Evolutionary conservation across 2,329 filamentous ascomycete species (phyloP).

Genomic region (Botrytis sinoallii): DNA sequence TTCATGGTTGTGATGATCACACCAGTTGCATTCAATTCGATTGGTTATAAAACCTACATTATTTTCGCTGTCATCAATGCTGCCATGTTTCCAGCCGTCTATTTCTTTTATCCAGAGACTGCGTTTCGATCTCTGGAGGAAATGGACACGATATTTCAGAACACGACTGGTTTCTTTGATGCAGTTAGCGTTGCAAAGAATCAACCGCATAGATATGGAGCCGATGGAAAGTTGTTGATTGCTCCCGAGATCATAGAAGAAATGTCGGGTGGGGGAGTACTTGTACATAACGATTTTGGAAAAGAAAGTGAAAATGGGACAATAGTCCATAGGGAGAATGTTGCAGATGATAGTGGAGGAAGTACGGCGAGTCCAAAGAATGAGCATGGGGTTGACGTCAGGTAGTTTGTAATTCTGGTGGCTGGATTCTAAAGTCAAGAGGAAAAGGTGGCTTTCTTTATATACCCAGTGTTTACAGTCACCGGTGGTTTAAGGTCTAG

Average conservation of each 20-base stretch:
- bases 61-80: constrained; percentile 48
- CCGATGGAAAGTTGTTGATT: constrained; percentile 9
- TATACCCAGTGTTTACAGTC: constrained; percentile 1
- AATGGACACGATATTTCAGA: constrained; percentile 12
- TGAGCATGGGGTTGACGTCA: not conserved
- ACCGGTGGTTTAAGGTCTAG: not conserved
- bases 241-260: not conserved
- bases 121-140: constrained; percentile 14
- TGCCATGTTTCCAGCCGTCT: constrained; percentile 41
- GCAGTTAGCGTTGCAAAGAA: constrained; percentile 7
- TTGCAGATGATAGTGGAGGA: not conserved
- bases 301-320: not conserved
- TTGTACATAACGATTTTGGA: not conserved
- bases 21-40: constrained; percentile 45
- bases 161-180: not conserved
- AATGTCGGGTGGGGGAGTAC: not conserved
- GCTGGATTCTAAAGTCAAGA: not conserved
- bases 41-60: constrained; percentile 60
- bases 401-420: not conserved
- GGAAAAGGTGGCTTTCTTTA: not conserved
- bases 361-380: not conserved
- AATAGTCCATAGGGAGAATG: constrained; percentile 4
- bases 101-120: constrained; percentile 53
- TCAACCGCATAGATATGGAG: constrained; percentile 4
- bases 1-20: constrained; percentile 39